Evolutionary conservation across 2,329 filamentous ascomycete genomes (phyloP).

Genomic region (Didymellaceae sp.): DNA sequence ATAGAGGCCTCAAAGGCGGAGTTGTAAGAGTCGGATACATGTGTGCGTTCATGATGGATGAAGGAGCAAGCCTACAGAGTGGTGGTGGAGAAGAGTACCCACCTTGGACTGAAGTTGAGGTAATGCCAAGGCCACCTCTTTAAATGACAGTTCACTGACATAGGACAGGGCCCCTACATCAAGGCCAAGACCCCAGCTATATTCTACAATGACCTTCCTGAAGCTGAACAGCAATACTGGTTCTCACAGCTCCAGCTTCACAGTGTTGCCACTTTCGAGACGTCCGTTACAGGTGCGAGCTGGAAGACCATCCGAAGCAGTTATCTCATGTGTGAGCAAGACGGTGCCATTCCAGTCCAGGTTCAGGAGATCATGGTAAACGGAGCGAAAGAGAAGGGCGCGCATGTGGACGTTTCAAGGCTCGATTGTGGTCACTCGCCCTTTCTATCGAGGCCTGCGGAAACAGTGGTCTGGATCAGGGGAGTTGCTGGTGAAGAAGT

Average conservation of each 20-base stretch:
- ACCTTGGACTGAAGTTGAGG: conserved; percentile 1
- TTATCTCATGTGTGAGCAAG: conserved; percentile 49
- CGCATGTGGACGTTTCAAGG: conserved; percentile 39
- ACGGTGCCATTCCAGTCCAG: conserved; percentile 39
- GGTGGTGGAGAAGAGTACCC: neutral
- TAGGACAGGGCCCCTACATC: neutral
- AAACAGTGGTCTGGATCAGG: conserved; percentile 42
- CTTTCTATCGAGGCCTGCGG: conserved; percentile 49
- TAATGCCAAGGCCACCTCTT: neutral
- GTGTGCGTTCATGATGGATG: conserved; percentile 41
- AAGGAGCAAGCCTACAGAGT: neutral
- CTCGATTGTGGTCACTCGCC: conserved; percentile 50
- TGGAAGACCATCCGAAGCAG: conserved; percentile 46
- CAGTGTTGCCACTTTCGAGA: conserved; percentile 33
- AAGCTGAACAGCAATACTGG: conserved; percentile 32
- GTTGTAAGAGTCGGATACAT: conserved; percentile 47
- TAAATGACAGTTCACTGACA: neutral
- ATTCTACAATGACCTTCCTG: conserved; percentile 43
- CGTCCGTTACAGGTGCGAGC: conserved; percentile 34
- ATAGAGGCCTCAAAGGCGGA: conserved; percentile 48
- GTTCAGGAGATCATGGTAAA: conserved; percentile 44
- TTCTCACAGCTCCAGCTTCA: conserved; percentile 30
- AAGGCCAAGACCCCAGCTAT: conserved; percentile 10
- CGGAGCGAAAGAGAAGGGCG: conserved; percentile 35
- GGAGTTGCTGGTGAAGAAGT: conserved; percentile 19